phyloP scores from a whole-genome alignment of 75 land plant genomes.

The Sequoia sempervirens region DNA sequence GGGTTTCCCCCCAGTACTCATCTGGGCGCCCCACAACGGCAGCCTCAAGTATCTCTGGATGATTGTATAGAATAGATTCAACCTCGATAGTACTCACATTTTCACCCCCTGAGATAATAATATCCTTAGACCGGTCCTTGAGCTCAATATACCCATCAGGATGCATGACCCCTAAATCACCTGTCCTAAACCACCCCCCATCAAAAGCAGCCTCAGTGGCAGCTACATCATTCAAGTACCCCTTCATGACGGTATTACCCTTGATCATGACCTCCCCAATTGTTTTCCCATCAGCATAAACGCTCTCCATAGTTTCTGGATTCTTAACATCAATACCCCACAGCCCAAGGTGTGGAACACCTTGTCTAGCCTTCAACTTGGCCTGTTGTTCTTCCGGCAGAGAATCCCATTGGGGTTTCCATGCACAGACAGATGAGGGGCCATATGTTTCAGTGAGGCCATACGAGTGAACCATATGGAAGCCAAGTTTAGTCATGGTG shows the following conservation, averaged over 20 bases:
- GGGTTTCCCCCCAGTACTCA: conserved; percentile 60
- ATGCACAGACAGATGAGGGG: conserved; percentile 34
- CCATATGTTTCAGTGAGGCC: conserved; percentile 63
- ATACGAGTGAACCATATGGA: conserved; percentile 38
- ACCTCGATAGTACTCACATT: conserved; percentile 63
- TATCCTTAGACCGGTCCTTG: conserved; percentile 54
- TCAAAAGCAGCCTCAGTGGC: conserved; percentile 36
- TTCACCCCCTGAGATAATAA: conserved; percentile 62
- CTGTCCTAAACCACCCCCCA: conserved; percentile 56
- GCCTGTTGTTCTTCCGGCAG: conserved; percentile 27
- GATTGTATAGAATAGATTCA: conserved; percentile 39
- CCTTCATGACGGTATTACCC: conserved; percentile 57
- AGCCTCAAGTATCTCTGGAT: conserved; percentile 52
- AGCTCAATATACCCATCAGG: conserved; percentile 44
- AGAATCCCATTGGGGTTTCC: conserved; percentile 52
- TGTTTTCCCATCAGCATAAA: conserved; percentile 36
- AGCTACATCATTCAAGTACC: conserved; percentile 39
- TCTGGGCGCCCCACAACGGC: conserved; percentile 65
- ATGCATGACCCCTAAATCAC: conserved; percentile 54
- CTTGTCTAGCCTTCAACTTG: conserved; percentile 42
- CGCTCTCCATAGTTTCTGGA: conserved; percentile 42
- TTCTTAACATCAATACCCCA: conserved; percentile 34
- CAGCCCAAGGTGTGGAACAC: conserved; percentile 34
- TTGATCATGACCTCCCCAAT: conserved; percentile 59
- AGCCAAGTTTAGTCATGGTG: conserved; percentile 47